These are phyloP conservation scores for Clonostachys sp. DNA, from an alignment of 2,329 filamentous ascomycete genomes.

Conservation along the genomic window DNA sequence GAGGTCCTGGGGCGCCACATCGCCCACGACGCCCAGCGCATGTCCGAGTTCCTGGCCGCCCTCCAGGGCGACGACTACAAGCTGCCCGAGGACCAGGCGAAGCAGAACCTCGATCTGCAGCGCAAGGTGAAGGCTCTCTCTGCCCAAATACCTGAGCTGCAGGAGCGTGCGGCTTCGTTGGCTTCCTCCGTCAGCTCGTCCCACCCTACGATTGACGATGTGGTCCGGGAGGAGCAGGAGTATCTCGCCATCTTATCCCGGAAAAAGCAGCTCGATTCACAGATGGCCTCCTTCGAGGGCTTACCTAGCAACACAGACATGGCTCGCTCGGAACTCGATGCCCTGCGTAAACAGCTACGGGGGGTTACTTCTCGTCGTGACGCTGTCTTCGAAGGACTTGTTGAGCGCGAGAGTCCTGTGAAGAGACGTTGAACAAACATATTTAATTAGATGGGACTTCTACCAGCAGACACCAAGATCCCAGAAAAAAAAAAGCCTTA, in stretches of 20 bases:
- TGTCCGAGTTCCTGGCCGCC: slow-evolving; percentile 31
- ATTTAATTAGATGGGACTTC: not conserved
- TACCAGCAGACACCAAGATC: no score
- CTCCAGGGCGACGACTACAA: slow-evolving; percentile 43
- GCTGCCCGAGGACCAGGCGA: slow-evolving; percentile 53
- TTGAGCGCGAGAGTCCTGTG: slow-evolving; percentile 55
- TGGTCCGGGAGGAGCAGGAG: slow-evolving; percentile 53
- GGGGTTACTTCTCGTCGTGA: slow-evolving; percentile 61
- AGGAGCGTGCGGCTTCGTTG: slow-evolving; percentile 43
- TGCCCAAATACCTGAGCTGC: slow-evolving; percentile 59
- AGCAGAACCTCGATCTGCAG: slow-evolving; percentile 70
- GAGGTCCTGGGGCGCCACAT: slow-evolving; percentile 52
- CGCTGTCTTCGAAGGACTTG: slow-evolving; percentile 67
- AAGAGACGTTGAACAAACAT: slow-evolving; percentile 24
- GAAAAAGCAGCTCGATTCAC: slow-evolving; percentile 56
- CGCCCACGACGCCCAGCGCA: slow-evolving; percentile 38
- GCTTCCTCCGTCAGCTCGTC: slow-evolving; percentile 23
- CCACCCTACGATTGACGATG: slow-evolving; percentile 48
- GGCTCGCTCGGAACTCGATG: slow-evolving; percentile 67
- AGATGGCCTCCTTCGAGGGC: slow-evolving; percentile 63
- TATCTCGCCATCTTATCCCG: slow-evolving; percentile 51
- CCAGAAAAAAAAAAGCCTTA: no score
- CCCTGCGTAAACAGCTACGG: slow-evolving; percentile 59
- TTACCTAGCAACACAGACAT: slow-evolving; percentile 67
- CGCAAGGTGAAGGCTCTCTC: slow-evolving; percentile 64